Evolutionary conservation across 768 basidiomycete genomes (phyloP).

Genomic region (Mycena vulgaris): DNA sequence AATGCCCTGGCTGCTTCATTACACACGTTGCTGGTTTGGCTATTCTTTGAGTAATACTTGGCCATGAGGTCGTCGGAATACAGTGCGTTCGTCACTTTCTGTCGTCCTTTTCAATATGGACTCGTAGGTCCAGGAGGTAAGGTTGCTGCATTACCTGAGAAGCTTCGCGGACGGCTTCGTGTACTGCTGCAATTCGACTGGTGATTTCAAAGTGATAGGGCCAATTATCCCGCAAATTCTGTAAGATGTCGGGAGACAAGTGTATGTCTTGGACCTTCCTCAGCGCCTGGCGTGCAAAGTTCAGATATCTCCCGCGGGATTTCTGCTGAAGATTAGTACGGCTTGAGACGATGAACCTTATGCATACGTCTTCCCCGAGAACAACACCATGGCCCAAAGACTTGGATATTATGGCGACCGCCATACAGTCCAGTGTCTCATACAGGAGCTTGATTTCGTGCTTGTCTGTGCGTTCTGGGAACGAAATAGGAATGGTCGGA

Average conservation of each 20-base stretch:
- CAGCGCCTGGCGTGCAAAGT: conserved; percentile 1
- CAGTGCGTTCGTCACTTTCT: conserved; percentile 13
- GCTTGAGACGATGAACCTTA: not conserved
- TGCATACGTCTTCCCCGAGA: conserved; percentile 7
- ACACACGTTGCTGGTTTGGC: conserved; percentile 13
- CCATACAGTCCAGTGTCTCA: conserved; percentile 8
- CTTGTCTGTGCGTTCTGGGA: not conserved
- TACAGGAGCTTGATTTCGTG: not conserved
- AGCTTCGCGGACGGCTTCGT: conserved; percentile 9
- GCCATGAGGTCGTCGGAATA: conserved; percentile 31
- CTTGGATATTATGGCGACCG: conserved; percentile 7
- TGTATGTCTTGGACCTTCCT: not conserved
- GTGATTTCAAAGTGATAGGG: conserved; percentile 29
- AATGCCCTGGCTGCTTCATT: not conserved
- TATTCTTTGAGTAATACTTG: conserved; percentile 11
- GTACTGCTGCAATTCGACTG: not conserved
- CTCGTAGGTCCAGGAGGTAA: not conserved
- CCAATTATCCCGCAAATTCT: not conserved
- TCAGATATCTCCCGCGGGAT: conserved; percentile 16
- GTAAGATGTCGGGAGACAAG: not conserved
- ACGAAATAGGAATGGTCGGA: not conserved
- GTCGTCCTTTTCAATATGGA: not conserved
- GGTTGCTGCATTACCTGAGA: not conserved
- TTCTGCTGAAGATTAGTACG: not conserved
- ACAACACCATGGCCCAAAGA: not conserved